phyloP scores from a whole-genome alignment of 2,329 filamentous ascomycete species.

The Xylariaceae sp. region DNA sequence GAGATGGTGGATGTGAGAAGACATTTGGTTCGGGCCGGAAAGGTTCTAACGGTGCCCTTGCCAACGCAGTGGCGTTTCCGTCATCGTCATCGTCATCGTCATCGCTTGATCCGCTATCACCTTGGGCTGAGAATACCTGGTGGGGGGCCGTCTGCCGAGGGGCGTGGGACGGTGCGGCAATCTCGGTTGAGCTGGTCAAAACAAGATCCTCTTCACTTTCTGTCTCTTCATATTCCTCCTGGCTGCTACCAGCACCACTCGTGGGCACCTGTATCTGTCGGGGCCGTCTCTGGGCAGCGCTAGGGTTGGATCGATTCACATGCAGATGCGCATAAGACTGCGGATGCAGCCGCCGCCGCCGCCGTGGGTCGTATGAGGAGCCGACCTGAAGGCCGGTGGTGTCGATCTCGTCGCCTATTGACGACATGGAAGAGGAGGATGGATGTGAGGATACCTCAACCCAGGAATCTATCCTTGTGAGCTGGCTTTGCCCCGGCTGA shows the following conservation, averaged over 20 bases:
- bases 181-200: conserved; percentile 55
- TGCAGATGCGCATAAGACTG: conserved; percentile 22
- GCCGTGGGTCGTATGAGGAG: conserved; percentile 56
- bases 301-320: conserved; percentile 31
- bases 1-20: conserved; percentile 74
- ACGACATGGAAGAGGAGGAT: conserved; percentile 88
- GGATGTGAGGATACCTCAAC: conserved; percentile 89
- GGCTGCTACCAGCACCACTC: conserved; percentile 58
- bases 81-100: conserved; percentile 60
- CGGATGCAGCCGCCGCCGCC: conserved; percentile 44
- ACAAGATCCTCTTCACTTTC: conserved; percentile 79
- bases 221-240: conserved; percentile 92
- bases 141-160: conserved; percentile 31
- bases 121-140: conserved; percentile 34
- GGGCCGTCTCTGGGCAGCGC: conserved; percentile 28
- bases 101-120: conserved; percentile 41
- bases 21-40: conserved; percentile 90
- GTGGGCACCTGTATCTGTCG: conserved; percentile 33
- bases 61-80: conserved; percentile 79
- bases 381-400: conserved; percentile 80
- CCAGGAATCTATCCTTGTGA: conserved; percentile 73
- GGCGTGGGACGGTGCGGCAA: conserved; percentile 32
- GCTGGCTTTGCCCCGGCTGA: conserved; percentile 14
- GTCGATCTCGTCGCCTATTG: conserved; percentile 79
- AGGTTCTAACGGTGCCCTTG: conserved; percentile 45